These are phyloP conservation scores for Psidium friedrichsthalianum DNA, from an alignment of 345 rosid genomes.

Conservation along the genomic window DNA sequence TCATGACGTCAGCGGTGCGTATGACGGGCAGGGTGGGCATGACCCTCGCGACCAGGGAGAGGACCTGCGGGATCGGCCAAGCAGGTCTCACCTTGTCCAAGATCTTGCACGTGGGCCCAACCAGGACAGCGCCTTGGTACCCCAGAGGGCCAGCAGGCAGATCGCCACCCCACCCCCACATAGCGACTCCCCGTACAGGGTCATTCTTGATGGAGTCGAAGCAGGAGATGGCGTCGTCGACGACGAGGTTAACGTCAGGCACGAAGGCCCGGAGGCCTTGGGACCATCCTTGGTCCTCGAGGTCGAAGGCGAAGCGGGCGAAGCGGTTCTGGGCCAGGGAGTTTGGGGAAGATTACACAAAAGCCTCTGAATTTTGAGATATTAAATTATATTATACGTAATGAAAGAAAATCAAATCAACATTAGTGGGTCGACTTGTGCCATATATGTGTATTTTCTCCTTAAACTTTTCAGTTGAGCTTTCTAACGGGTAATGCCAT, in stretches of 20 bases:
- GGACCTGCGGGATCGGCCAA: constrained; percentile 63
- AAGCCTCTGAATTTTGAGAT: too few relatives aligned
- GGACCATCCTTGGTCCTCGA: constrained; percentile 73
- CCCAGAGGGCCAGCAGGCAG: constrained; percentile 34
- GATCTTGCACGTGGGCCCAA: constrained; percentile 83
- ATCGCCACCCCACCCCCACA: constrained; percentile 84
- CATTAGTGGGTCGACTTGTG: not conserved
- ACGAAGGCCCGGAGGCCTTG: constrained; percentile 58
- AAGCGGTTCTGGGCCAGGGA: constrained; percentile 8
- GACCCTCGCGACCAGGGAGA: constrained; percentile 41
- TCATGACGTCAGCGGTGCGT: constrained; percentile 53
- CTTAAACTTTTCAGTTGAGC: too few relatives aligned
- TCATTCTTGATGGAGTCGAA: constrained; percentile 29
- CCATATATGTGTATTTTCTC: too few relatives aligned
- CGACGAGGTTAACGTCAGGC: constrained; percentile 53
- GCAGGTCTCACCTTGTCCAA: constrained; percentile 59
- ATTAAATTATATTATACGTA: too few relatives aligned
- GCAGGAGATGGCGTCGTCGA: constrained; percentile 45
- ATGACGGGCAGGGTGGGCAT: constrained; percentile 72
- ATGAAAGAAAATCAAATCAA: too few relatives aligned
- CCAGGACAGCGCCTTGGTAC: constrained; percentile 55
- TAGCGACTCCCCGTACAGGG: constrained; percentile 66
- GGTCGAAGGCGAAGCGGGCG: constrained; percentile 65
- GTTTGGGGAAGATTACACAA: too few relatives aligned
- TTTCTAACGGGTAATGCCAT: too few relatives aligned